phyloP scores from a whole-genome alignment of 2,329 filamentous ascomycete genomes.

The Stachybotrys chlorohalonatus region DNA sequence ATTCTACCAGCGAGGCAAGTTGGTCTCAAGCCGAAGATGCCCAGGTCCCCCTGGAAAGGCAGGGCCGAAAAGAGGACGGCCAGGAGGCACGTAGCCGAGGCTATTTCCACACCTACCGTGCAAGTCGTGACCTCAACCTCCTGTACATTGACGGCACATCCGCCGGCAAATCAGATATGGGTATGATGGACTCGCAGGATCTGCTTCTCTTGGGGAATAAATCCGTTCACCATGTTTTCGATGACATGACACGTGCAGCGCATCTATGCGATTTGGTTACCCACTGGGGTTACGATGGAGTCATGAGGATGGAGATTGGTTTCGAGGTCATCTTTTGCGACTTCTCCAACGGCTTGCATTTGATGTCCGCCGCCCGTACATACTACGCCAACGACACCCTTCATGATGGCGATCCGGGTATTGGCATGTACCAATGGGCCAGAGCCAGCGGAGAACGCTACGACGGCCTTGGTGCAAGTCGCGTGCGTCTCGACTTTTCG shows the following conservation, averaged over 20 bases:
- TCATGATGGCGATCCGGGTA: slow-evolving; percentile 1
- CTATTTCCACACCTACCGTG: slow-evolving; percentile 58
- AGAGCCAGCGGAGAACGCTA: slow-evolving; percentile 35
- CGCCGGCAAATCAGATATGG: slow-evolving; percentile 55
- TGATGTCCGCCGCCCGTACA: slow-evolving; percentile 21
- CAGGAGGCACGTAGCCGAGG: slow-evolving; percentile 27
- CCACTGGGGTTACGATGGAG: slow-evolving; percentile 51
- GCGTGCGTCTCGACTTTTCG: slow-evolving; percentile 36
- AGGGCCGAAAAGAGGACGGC: slow-evolving; percentile 3
- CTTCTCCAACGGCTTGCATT: slow-evolving; percentile 37
- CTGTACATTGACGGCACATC: slow-evolving; percentile 64
- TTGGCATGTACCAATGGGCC: slow-evolving; percentile 29
- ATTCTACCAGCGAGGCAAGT: no score
- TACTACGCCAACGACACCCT: slow-evolving; percentile 8
- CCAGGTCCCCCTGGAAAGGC: not conserved
- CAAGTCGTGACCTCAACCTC: slow-evolving; percentile 46
- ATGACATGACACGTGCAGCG: slow-evolving; percentile 42
- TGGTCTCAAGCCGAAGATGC: slow-evolving; percentile 2
- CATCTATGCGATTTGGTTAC: slow-evolving; percentile 46
- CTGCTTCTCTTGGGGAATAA: slow-evolving; percentile 41
- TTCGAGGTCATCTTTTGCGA: slow-evolving; percentile 64
- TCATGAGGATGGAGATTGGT: slow-evolving; percentile 59
- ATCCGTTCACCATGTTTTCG: slow-evolving; percentile 12
- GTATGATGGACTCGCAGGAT: slow-evolving; percentile 62
- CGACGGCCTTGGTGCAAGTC: slow-evolving; percentile 30